Conservation (phyloP, 78 protist species). For the Pigoraptor vietnamica region DNA sequence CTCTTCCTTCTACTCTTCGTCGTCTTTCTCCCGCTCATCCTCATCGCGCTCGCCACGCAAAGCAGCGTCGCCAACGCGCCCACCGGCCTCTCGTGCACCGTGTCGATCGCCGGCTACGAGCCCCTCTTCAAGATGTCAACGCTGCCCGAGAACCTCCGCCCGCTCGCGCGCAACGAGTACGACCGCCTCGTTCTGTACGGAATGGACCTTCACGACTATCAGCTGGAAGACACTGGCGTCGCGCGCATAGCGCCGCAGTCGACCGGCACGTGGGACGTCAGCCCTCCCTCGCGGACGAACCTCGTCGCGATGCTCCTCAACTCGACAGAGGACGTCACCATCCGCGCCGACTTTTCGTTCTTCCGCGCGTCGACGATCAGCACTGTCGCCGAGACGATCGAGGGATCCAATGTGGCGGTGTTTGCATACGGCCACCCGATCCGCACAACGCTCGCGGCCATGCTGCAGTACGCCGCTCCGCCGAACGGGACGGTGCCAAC, state of each 20-base stretch:
- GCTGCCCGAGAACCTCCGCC: background rate
- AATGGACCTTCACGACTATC: background rate
- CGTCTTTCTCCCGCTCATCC: slow-evolving; percentile 62
- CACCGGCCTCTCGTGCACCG: background rate
- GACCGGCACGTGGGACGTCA: background rate
- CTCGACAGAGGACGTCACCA: background rate
- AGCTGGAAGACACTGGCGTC: background rate
- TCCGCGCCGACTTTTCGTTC: background rate
- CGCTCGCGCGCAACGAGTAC: background rate
- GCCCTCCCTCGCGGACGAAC: background rate
- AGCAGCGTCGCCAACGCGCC: background rate
- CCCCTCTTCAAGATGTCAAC: background rate
- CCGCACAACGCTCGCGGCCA: background rate
- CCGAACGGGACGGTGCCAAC: background rate
- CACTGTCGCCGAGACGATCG: background rate
- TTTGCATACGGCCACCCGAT: background rate
- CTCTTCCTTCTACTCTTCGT: slow-evolving; percentile 43
- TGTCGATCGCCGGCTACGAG: background rate
- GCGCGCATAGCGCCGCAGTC: background rate
- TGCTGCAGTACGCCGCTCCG: background rate
- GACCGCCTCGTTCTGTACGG: background rate
- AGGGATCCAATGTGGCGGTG: background rate
- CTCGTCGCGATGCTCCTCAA: background rate
- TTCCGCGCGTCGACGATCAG: background rate
- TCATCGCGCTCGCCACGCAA: background rate